Evolutionary conservation across 805 yeast species (phyloP).

Genomic region (Myxozyma neotropica): DNA sequence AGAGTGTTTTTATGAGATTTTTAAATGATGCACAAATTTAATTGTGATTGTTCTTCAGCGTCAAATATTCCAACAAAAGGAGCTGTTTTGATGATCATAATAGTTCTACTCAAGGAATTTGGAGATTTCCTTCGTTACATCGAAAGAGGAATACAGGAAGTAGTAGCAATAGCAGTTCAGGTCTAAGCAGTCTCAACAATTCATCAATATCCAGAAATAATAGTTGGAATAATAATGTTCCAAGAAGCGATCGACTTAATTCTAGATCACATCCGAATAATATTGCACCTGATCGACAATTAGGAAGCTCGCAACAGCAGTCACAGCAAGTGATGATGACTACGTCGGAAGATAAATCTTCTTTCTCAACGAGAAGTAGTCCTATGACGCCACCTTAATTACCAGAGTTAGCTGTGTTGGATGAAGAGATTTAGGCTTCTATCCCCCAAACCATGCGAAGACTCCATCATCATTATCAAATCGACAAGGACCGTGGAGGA

Average conservation of each 20-base stretch:
- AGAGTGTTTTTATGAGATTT: conserved; percentile 39
- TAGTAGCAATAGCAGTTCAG: not conserved
- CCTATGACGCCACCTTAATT: conserved; percentile 11
- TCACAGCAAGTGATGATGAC: too few species aligned
- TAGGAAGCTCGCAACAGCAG: too few species aligned
- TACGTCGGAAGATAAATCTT: conserved; percentile 13
- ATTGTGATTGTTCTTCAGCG: too few species aligned
- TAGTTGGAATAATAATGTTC: too few species aligned
- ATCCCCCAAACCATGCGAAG: too few species aligned
- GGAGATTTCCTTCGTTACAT: conserved; percentile 7
- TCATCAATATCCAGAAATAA: too few species aligned
- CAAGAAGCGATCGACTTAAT: too few species aligned
- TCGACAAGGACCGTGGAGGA: conserved; percentile 20
- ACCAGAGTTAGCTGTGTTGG: not conserved
- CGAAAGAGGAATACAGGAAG: not conserved
- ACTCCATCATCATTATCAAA: too few species aligned
- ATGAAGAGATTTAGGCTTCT: not conserved
- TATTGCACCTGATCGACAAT: conserved; percentile 1
- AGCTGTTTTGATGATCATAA: too few species aligned
- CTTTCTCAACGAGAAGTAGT: not conserved
- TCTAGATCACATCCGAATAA: too few species aligned
- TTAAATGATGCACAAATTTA: conserved; percentile 27
- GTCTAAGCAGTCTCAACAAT: not conserved
- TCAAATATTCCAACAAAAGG: too few species aligned
- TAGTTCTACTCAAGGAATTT: too few species aligned